These are phyloP conservation scores for Diaporthe nobilis DNA, from an alignment of 2,329 filamentous ascomycete genomes.

Conservation along the genomic window DNA sequence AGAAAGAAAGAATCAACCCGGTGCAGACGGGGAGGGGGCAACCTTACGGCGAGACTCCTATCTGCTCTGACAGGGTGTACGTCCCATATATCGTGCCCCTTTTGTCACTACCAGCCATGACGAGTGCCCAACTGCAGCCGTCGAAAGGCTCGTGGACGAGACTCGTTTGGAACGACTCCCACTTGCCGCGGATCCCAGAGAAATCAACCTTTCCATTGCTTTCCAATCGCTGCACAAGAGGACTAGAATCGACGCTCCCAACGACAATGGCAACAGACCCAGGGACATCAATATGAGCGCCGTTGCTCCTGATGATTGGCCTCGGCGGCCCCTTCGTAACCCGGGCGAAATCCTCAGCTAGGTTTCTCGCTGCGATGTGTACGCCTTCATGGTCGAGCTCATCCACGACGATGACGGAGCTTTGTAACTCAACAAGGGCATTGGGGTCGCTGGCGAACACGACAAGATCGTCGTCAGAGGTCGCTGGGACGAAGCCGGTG, in stretches of 20 bases:
- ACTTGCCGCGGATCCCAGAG: conserved; percentile 64
- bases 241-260: conserved; percentile 63
- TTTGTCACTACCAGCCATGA: conserved; percentile 72
- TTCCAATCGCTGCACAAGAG: conserved; percentile 62
- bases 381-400: conserved; percentile 51
- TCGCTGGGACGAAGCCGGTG: no score
- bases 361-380: conserved; percentile 51
- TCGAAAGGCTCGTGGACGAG: conserved; percentile 63
- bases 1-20: fast-evolving
- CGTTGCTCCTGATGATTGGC: conserved; percentile 16
- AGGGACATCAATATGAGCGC: not conserved
- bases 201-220: conserved; percentile 62
- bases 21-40: not conserved
- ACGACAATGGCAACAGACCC: conserved; percentile 61
- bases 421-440: not conserved
- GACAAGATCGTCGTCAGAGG: not conserved
- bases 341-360: conserved; percentile 49
- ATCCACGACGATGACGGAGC: conserved; percentile 44
- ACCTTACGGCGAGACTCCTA: conserved; percentile 68
- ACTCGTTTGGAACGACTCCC: conserved; percentile 69
- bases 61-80: conserved; percentile 73
- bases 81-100: conserved; percentile 71
- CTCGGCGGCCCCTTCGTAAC: conserved; percentile 45
- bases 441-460: not conserved
- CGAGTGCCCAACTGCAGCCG: conserved; percentile 62